Evolutionary conservation across 176 grass and related monocot species (phyloP), one percentile per base, ranked within the genome.

Genomic region (Zea mays): DNA sequence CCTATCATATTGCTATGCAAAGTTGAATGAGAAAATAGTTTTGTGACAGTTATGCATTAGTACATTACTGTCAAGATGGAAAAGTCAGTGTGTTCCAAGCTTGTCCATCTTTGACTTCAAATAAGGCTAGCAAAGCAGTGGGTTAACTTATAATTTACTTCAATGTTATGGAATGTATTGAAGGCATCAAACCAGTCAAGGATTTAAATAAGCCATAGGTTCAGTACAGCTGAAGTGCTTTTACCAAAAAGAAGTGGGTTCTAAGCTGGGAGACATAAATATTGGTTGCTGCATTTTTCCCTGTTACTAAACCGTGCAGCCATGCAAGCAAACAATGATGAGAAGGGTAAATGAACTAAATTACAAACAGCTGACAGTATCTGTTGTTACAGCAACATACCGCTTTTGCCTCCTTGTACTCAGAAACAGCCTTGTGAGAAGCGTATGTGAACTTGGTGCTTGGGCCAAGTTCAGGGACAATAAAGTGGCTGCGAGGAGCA

Each of bases 391-490:
- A 65, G 40, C 1, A 69, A 37, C 89, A 60, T 97, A 97, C 94
- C 75, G 89, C 86, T 80, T 94, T 97, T 52, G 94, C 94, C 79
- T 97, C 94, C 89, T 94, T 97, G 85, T 94, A 94, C 77, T 97
- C 94, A 79, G 80, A 86, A 10, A 97, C 91, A 71, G 94, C 89
- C 89, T 97, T 97, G 91, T 92, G 94, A 14, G 94, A 97, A 40
- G 94, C 80, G 7, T 97, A 97, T 2, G 91, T 88, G 44, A 97
- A 97, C 73, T 97, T 97, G 69, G 80, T 92, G 77, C 76, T 79
- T 15, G 94, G 94, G 20, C 89, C 89, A 55, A 97, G 85, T 78
- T 97, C 94, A 20, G 94, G 94, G 38, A 97, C 94, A 71, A 97
- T 97, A 57, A 98, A 98, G 80, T 98, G 96, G 61, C 96, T 98